Conservation (phyloP, 1,284 basidiomycete genomes). For the Phellinidium pouzarii region DNA sequence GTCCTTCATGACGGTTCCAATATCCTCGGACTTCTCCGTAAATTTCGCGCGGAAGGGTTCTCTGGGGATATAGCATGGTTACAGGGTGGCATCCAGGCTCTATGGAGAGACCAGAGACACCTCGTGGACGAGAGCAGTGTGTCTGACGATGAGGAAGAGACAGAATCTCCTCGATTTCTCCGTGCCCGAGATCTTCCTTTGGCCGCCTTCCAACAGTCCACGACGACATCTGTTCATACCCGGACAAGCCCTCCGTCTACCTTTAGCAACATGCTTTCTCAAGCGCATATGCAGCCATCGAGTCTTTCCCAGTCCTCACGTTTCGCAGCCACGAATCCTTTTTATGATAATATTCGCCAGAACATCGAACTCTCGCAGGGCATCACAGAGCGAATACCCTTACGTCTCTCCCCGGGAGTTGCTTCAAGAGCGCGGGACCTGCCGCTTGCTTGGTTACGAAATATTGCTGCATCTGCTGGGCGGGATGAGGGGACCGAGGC, state of each 20-base stretch:
- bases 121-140: slow-evolving; percentile 45
- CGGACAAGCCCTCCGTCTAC: slow-evolving; percentile 20
- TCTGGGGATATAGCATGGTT: slow-evolving; percentile 66
- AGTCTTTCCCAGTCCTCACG: background rate
- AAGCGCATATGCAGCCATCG: no score
- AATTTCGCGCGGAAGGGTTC: slow-evolving; percentile 73
- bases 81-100: slow-evolving; percentile 71
- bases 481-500: slow-evolving; percentile 68
- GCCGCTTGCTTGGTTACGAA: slow-evolving; percentile 76
- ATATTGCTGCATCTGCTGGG: slow-evolving; percentile 52
- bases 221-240: slow-evolving; percentile 23
- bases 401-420: slow-evolving; percentile 61
- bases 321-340: slow-evolving; percentile 62
- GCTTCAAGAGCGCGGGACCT: slow-evolving; percentile 63
- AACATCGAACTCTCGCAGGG: slow-evolving; percentile 87
- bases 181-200: slow-evolving; percentile 27
- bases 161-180: slow-evolving; percentile 20
- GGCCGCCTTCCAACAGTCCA: slow-evolving; percentile 28
- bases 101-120: slow-evolving; percentile 48
- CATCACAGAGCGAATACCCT: slow-evolving; percentile 74
- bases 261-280: background rate
- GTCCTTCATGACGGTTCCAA: slow-evolving; percentile 59
- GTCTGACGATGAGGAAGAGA: slow-evolving; percentile 49
- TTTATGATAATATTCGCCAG: slow-evolving; percentile 94
- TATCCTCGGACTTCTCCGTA: slow-evolving; percentile 74